These are phyloP conservation scores for Casuarina cunninghamiana DNA, from an alignment of 306 rosid genomes.

Conservation along the genomic window DNA sequence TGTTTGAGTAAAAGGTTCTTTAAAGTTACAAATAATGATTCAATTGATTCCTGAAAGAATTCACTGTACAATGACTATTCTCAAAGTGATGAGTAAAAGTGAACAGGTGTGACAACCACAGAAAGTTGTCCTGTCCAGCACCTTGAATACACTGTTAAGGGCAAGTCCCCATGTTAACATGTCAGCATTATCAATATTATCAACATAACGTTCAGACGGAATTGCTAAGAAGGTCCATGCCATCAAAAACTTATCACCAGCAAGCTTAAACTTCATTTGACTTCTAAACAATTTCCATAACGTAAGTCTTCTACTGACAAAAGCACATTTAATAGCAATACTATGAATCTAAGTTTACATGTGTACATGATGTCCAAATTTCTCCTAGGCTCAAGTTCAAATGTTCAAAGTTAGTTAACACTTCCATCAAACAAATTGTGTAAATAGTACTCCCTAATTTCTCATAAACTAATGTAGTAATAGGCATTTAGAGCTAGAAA, in stretches of 20 bases:
- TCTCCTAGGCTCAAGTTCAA: not conserved
- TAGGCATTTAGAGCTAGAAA: too few species aligned
- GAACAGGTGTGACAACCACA: too few species aligned
- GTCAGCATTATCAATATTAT: not conserved
- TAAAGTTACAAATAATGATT: not conserved
- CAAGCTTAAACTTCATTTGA: too few species aligned
- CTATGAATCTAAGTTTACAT: not conserved
- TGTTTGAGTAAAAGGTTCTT: not conserved
- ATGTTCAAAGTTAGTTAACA: not conserved
- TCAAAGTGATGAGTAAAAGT: not conserved
- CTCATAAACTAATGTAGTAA: not conserved
- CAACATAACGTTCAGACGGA: not conserved
- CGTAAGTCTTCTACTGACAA: not conserved
- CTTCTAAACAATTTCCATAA: not conserved
- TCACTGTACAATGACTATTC: not conserved
- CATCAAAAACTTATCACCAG: not conserved
- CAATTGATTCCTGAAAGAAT: not conserved
- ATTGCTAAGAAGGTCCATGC: not conserved
- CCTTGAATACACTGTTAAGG: not conserved
- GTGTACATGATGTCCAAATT: not conserved
- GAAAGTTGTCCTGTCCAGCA: not conserved
- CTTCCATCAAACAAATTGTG: not conserved
- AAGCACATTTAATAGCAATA: not conserved
- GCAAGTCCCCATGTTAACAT: not conserved
- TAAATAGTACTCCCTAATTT: not conserved